Base-by-base conservation (phyloP, 441 rosid genomes). In the Aleurites moluccanus region DNA sequence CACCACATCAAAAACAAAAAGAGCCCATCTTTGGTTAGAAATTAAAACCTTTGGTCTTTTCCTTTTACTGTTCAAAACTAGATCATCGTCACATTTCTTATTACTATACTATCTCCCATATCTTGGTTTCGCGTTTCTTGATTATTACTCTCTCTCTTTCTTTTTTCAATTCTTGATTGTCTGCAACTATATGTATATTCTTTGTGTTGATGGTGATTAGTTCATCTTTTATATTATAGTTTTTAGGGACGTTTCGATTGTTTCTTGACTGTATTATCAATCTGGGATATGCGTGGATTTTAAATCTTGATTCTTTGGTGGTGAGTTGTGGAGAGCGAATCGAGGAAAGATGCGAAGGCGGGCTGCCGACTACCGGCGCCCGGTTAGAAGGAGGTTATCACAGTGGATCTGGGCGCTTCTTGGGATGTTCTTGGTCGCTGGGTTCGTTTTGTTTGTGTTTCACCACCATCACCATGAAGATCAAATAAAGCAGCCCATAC, bases 311-410 rank as follows among this genome's bases (percentile, higher is more conserved):
- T 47, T 59, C 59, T 75, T 83, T 64, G 74, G 79, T 75, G 75
- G 85, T 82, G 77, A 85, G 79, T 76, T 76, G 84, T 79, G 86
- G 83, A 72, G 79, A 72, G 62, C 42, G 67, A 73, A 77, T 78
- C 80, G 75, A 72, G 78, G 52, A 77, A 87, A 85, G 92, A 88
- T 90, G 99, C 83, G 92, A 88, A 80, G 96, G 91, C 91, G 98
- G 93, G 90, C 92, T 75, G 91, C 90, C 91, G 97, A 91, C 50
- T 81, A 81, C 89, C 93, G 98, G 95, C 97, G 99, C 91, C 90
- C 88, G 86, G 91, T 85, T 78, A 87, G 97, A 69, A 88, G 97
- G 97, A 93, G 85, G 84, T 75, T 91, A 28, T 85, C 96, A 78
- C 87, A 64, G 78, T 90, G 94, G 98, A 93, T 95, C 88, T 90